Base-by-base conservation (phyloP, 495 filamentous ascomycete genomes). In the Ramalina peruviana region DNA sequence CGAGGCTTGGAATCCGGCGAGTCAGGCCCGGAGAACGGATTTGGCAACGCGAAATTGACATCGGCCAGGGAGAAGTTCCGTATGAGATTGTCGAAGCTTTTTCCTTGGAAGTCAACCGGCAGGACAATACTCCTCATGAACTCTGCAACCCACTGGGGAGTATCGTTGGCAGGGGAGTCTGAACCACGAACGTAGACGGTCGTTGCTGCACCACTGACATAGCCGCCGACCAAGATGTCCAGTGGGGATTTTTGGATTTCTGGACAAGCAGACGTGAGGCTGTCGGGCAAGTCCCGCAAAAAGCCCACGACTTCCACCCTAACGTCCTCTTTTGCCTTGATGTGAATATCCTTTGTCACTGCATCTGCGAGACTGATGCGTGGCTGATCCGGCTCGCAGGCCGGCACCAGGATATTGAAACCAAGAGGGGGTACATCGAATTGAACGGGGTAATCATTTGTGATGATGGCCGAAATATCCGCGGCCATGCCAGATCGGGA, bases 161-260 rank as follows among this genome's bases (percentile, higher is more conserved):
- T 83, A 16, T 75, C 71, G 13, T 67, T 57, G 21, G 65, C 71
- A n/a, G 85, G 78, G 26, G 77, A 64, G 45, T 78, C 73, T 21
- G 83, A 81, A 26, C 90, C 89, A 36, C 77, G 83, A 36, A 96
- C 78, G 60, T 84, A 90, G 6, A 97, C 71, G 0, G 78, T 88
- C 3, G 81, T 85, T 33, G 81, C 69, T 23, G 81, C 67, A 38
- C 88, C 88, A 51, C 85, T 75, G 45, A 96, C 79, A 62, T 92
- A 98, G 49, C 77, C 78, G 15, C 75, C 78, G 25, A 98, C 72
- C 16, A 98, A 68, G n/a, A 75, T 67, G 58, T 98, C 92, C 47
- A 98, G 70, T 1, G 92, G 90, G 0, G 92, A 96, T 12, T 75
- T 79, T 16, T 79, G 66, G 9, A 78, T 78, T 40, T 79, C 70